These are phyloP conservation scores for Kazachstania taianensis DNA, from an alignment of 805 yeast species.

Conservation along the genomic window DNA sequence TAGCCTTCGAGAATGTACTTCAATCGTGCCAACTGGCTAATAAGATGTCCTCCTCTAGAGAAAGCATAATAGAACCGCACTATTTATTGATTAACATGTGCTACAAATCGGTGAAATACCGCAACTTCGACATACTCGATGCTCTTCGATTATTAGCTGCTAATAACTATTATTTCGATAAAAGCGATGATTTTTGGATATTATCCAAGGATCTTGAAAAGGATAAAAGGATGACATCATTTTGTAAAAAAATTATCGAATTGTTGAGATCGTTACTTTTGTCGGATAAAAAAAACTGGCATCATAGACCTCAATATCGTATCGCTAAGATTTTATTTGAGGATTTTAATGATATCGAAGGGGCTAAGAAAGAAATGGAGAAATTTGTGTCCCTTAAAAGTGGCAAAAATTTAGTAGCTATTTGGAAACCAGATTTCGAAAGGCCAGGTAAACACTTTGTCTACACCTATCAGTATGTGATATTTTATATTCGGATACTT, in stretches of 20 bases:
- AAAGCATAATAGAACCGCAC: constrained; percentile 67
- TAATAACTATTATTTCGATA: constrained; percentile 19
- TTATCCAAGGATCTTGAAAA: constrained; percentile 3
- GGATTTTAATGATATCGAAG: constrained; percentile 40
- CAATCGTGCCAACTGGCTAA: constrained; percentile 38
- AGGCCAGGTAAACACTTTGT: constrained; percentile 88
- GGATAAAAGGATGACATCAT: constrained; percentile 12
- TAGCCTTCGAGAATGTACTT: constrained; percentile 26
- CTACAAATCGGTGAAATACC: constrained; percentile 43
- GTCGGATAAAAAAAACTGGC: constrained; percentile 82
- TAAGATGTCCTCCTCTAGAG: constrained; percentile 32
- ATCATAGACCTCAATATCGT: constrained; percentile 72
- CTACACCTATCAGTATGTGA: constrained; percentile 60
- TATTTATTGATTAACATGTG: constrained; percentile 49
- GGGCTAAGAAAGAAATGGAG: constrained; percentile 57
- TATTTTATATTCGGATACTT: constrained; percentile 50
- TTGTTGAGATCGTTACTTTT: constrained; percentile 39
- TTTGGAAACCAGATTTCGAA: constrained; percentile 91
- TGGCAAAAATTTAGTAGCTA: constrained; percentile 61
- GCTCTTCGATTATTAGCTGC: constrained; percentile 34
- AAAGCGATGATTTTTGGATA: not conserved
- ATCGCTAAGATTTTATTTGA: constrained; percentile 53
- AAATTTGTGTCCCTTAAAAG: constrained; percentile 55
- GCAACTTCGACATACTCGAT: constrained; percentile 25
- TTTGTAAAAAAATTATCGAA: constrained; percentile 34